Conservation (phyloP, 805 yeast genomes). For the Nakazawaea populi region DNA sequence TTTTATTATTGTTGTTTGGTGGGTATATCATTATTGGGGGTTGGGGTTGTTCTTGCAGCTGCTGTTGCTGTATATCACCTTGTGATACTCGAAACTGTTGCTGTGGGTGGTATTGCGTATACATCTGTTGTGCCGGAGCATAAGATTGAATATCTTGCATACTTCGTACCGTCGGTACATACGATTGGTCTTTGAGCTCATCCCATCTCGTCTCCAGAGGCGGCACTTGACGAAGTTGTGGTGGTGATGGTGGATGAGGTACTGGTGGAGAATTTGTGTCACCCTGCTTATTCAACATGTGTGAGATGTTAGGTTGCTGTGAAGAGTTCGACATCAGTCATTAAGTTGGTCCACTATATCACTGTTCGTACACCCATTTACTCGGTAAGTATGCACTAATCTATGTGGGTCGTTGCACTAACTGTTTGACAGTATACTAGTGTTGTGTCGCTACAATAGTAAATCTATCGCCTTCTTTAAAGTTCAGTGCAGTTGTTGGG, state of each 20-base stretch:
- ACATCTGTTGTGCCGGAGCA: neutral
- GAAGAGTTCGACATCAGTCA: neutral
- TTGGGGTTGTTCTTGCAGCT: neutral
- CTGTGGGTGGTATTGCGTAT: neutral
- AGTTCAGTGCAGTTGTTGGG: too few relatives aligned
- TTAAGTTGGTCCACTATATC: neutral
- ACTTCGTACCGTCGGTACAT: neutral
- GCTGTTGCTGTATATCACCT: too few relatives aligned
- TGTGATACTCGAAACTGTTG: neutral
- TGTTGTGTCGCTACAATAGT: too few relatives aligned
- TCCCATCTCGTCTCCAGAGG: neutral
- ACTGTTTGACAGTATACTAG: too few relatives aligned
- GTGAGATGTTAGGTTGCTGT: neutral
- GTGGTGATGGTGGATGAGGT: neutral
- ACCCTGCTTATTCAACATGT: neutral
- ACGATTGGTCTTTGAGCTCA: neutral
- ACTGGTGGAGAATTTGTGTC: too few relatives aligned
- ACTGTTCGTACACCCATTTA: too few relatives aligned
- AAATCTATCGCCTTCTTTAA: too few relatives aligned
- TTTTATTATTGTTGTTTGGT: too few relatives aligned
- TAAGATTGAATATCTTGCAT: neutral
- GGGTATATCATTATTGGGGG: neutral
- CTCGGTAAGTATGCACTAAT: too few relatives aligned
- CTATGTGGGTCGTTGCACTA: too few relatives aligned
- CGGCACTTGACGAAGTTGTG: neutral